These are phyloP conservation scores for Beauveria varroae DNA, from an alignment of 2,329 filamentous ascomycete species.

Conservation along the genomic window DNA sequence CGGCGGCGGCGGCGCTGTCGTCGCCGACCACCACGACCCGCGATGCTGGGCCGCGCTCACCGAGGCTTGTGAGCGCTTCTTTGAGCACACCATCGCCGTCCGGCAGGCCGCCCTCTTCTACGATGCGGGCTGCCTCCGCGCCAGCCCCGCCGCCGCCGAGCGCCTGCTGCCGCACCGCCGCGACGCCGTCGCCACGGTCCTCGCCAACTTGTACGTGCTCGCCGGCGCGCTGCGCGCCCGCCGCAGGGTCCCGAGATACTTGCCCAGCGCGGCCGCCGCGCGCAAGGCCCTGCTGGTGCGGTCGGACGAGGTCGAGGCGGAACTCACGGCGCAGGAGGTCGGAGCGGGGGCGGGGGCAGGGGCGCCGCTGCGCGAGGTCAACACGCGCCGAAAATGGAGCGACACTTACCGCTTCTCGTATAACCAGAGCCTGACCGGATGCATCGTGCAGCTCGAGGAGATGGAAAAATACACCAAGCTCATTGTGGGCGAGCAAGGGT, in stretches of 20 bases:
- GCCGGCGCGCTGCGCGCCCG: slow-evolving; percentile 46
- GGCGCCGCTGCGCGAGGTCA: slow-evolving; percentile 16
- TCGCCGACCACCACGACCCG: slow-evolving; percentile 43
- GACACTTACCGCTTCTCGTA: slow-evolving; percentile 51
- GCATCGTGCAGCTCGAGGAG: slow-evolving; percentile 46
- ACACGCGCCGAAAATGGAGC: slow-evolving; percentile 39
- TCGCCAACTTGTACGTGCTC: slow-evolving; percentile 51
- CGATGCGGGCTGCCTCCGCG: slow-evolving; percentile 43
- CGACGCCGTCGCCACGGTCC: slow-evolving; percentile 49
- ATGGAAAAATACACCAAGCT: slow-evolving; percentile 50
- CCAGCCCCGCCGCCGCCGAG: slow-evolving; percentile 40
- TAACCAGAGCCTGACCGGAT: slow-evolving; percentile 45
- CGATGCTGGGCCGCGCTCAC: slow-evolving; percentile 49
- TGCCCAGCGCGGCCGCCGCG: slow-evolving; percentile 47
- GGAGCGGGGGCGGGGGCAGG: background rate
- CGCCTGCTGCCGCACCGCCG: slow-evolving; percentile 43
- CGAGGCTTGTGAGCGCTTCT: slow-evolving; percentile 49
- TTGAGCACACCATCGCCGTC: slow-evolving; percentile 50
- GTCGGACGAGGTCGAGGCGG: slow-evolving; percentile 39
- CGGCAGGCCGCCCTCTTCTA: slow-evolving; percentile 52
- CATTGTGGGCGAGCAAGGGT: slow-evolving; percentile 49
- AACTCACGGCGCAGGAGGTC: slow-evolving; percentile 18
- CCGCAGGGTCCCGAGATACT: slow-evolving; percentile 44
- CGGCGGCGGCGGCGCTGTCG: too few species aligned
- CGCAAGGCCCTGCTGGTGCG: slow-evolving; percentile 43